Conservation (phyloP, 805 yeast species). For the Saccharomycopsis sp. region DNA sequence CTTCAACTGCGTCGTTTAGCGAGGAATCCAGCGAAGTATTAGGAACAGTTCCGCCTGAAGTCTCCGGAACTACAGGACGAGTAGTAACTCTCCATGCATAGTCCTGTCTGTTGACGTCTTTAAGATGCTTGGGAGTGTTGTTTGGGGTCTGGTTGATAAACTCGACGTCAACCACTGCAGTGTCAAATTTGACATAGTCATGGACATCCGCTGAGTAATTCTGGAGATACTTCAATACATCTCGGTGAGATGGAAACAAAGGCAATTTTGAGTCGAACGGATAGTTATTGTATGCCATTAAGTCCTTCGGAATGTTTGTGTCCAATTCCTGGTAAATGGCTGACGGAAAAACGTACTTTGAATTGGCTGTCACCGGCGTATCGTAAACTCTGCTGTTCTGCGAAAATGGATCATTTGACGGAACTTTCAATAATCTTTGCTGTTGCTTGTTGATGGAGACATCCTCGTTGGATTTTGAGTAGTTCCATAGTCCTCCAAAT, state of each 20-base stretch:
- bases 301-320: conserved; percentile 56
- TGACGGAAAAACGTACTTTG: conserved; percentile 36
- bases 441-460: not conserved
- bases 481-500: conserved; percentile 84
- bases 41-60: conserved; percentile 29
- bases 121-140: not conserved
- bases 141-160: conserved; percentile 10
- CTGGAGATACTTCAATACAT: conserved; percentile 55
- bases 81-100: conserved; percentile 40
- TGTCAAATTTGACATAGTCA: conserved; percentile 36
- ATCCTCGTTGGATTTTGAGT: conserved; percentile 29
- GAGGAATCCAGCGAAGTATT: not conserved
- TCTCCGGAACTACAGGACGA: conserved; percentile 28
- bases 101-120: conserved; percentile 12
- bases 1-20: conserved; percentile 24
- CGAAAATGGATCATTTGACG: conserved; percentile 27
- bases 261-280: conserved; percentile 44
- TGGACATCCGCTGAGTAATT: conserved; percentile 44
- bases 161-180: conserved; percentile 39
- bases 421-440: conserved; percentile 22
- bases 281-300: conserved; percentile 59
- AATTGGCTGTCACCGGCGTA: not conserved
- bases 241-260: conserved; percentile 51
- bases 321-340: conserved; percentile 63
- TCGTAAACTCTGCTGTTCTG: not conserved